Base-by-base conservation (phyloP, 2,329 filamentous ascomycete genomes). In the Apiospora malaysiana region DNA sequence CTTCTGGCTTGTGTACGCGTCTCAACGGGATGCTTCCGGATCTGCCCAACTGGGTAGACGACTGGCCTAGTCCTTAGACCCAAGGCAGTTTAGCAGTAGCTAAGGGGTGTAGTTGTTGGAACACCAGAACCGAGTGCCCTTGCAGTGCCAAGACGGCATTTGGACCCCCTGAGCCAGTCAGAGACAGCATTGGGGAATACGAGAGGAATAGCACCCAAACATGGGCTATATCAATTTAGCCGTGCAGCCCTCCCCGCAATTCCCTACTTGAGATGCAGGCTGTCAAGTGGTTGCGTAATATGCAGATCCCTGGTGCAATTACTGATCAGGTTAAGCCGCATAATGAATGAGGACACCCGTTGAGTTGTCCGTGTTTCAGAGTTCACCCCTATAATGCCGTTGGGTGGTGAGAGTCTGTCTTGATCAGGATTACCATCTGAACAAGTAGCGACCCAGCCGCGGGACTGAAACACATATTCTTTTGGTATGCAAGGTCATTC, bases 131-230 rank as follows among this genome's bases (percentile, higher is more conserved):
- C 43, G 18, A 25, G 16, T 16, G 9, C 46, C 25, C 42, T 32
- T 56, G 45, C 37, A 56, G 45, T 40, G 67, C 67, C 67, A 56
- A 68, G 67, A 68, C 46, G 67, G 67, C 32, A 68, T 43, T 43
- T 56, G 67, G 8, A 5, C n/a, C 37, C 37, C 42, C 25, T 40
- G 23, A 9, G 32, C 67, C 67, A 51, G 37, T 68, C 40, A 45
- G 65, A n/a, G 37, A 23, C 5, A n/a, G 42, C 42, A 14, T 40
- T 63, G 56, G 56, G 32, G 56, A 63, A 63, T 63, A 63, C 56
- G 56, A 63, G 32, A 40, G 4, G 32, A 40, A 63, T 40, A 63
- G 2, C 56, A n/a, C 40, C 32, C 27, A 40, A 63, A 23, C 32
- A 63, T 12, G 32, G 56, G 32, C 7, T n/a, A 5, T 63, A n/a